These are phyloP conservation scores for Tetrapisispora pingtungensis DNA, from an alignment of 805 yeast genomes.

Conservation along the genomic window DNA sequence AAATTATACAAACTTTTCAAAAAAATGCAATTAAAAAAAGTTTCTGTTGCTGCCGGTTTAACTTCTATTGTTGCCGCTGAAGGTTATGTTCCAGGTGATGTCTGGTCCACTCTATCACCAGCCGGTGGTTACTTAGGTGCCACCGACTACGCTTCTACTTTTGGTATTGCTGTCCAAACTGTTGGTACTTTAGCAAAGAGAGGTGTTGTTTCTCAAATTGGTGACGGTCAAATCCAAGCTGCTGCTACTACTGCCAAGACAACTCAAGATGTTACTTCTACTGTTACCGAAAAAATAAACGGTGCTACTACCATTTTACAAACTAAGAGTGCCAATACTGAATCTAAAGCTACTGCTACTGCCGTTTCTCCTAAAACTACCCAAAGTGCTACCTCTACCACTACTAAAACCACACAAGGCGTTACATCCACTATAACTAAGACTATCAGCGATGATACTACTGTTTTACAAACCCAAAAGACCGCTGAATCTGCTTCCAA, in stretches of 20 bases:
- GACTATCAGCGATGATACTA: constrained; percentile 12
- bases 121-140: constrained; percentile 43
- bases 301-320: constrained; percentile 17
- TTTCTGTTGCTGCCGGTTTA: constrained; percentile 14
- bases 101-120: constrained; percentile 70
- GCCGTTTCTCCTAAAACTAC: constrained; percentile 6
- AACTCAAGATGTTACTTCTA: constrained; percentile 6
- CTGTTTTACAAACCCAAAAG: not conserved
- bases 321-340: constrained; percentile 16
- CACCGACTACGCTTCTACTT: constrained; percentile 43
- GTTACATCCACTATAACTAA: constrained; percentile 37
- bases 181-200: constrained; percentile 25
- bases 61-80: constrained; percentile 13
- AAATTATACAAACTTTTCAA: not conserved
- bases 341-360: constrained; percentile 18
- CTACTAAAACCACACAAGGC: constrained; percentile 26
- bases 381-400: constrained; percentile 14
- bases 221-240: constrained; percentile 36
- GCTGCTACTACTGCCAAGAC: constrained; percentile 21
- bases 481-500: constrained; percentile 9
- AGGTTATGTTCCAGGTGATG: constrained; percentile 14
- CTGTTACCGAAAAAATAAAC: constrained; percentile 17
- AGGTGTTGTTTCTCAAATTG: constrained; percentile 25
- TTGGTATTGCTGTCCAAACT: constrained; percentile 62
- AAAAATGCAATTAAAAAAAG: constrained; percentile 22